Evolutionary conservation across 805 yeast species (phyloP).

Genomic region (Teunomyces cretensis): DNA sequence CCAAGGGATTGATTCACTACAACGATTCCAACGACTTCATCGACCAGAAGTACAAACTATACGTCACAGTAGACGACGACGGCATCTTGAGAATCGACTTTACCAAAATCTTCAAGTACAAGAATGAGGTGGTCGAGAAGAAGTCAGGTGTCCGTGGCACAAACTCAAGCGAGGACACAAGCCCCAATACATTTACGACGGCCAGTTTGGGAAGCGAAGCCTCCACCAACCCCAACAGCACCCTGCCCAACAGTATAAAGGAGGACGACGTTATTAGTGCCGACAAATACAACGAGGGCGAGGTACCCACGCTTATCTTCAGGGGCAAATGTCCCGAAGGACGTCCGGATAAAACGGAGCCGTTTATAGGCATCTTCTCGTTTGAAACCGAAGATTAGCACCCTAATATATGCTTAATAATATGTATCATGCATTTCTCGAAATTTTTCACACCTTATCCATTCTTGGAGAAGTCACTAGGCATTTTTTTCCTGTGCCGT

Average conservation of each 20-base stretch:
- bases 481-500: not conserved
- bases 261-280: conserved; percentile 28
- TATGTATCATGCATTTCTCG: not conserved
- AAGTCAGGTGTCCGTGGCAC: not conserved
- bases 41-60: conserved; percentile 49
- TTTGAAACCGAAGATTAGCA: conserved; percentile 45
- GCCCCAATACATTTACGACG: not conserved
- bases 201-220: not conserved
- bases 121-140: conserved; percentile 6
- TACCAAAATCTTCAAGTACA: conserved; percentile 41
- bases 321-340: conserved; percentile 54
- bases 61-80: conserved; percentile 47
- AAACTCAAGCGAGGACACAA: conserved; percentile 3
- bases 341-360: conserved; percentile 50
- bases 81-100: conserved; percentile 50
- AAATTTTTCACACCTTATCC: not conserved
- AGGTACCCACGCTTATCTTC: conserved; percentile 48
- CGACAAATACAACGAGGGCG: conserved; percentile 38
- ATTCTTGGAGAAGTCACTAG: too few relatives aligned
- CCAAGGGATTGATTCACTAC: conserved; percentile 49
- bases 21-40: conserved; percentile 47
- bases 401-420: not conserved
- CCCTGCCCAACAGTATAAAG: conserved; percentile 8
- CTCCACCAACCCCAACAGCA: not conserved
- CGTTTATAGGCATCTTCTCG: conserved; percentile 55